Evolutionary conservation across 768 basidiomycete genomes (phyloP), one percentile per base, ranked within the genome.

Genomic region (Russula emetica): DNA sequence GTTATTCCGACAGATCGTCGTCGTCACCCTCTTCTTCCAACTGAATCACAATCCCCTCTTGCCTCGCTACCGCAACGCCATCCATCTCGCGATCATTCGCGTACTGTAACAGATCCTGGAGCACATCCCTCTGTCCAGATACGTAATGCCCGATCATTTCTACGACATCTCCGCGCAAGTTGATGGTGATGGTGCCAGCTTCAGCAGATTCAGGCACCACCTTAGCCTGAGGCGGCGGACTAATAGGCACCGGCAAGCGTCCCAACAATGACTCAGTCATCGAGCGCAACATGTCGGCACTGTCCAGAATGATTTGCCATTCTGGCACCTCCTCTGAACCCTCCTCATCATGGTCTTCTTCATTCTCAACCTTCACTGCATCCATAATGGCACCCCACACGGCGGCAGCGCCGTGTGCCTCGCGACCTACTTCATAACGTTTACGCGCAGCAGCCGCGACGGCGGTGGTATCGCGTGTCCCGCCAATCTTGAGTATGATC

Each of bases 401-500:
- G 1, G 78, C 82, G 4, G 85, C 82, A 2, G 77, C 80, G 3
- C 85, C 84, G 20, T 65, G 70, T 2, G 83, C 84, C 30, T 76
- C 67, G 13, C 89, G 81, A 16, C 87, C 85, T 13, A 88, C 76
- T 61, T 87, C 83, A 83, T 88, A n/a, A n/a, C 10, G 10, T 22
- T n/a, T 2, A n/a, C 18, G 42, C 7, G 90, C 69, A 76, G 81
- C 34, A 9, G 74, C 73, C 1, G 76, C 53, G 10, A 5, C 7
- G 3, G 28, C 13, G 49, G 49, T 1, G 36, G 14, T 5, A 7
- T 72, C 70, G 1, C 56, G 62, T 0, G 70, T 60, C 1, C 88
- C 85, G 16, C 88, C 88, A 45, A 96, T 76, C 65, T 86, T 87
- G 38, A 97, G 81, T 1, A 89, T 78, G 69, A 95, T 88, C 0